These are phyloP conservation scores for Pseudogymnoascus sp. DNA, from an alignment of 2,329 filamentous ascomycete species.

Conservation along the genomic window DNA sequence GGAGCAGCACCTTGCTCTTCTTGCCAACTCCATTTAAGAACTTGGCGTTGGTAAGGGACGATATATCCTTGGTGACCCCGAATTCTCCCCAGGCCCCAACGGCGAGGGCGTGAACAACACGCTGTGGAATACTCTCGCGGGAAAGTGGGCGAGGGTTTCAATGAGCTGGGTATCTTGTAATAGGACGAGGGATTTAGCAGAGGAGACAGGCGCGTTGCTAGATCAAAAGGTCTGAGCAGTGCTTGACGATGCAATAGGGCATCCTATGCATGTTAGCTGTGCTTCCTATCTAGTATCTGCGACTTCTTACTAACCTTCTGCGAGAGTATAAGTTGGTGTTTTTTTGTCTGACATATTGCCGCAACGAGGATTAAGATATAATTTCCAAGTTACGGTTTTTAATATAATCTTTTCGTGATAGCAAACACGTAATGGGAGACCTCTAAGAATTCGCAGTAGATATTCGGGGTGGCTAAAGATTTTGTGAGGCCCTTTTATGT, in stretches of 20 bases:
- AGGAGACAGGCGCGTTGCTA: neutral
- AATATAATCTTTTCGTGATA: neutral
- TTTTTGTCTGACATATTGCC: neutral
- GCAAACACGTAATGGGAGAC: neutral
- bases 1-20: constrained; percentile 39
- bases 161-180: constrained; percentile 45
- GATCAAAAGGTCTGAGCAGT: neutral
- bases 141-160: constrained; percentile 46
- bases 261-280: neutral
- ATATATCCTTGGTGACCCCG: constrained; percentile 50
- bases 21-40: constrained; percentile 46
- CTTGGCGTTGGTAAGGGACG: constrained; percentile 44
- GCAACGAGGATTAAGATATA: neutral
- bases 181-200: constrained; percentile 31
- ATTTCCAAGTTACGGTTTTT: neutral
- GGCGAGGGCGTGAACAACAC: constrained; percentile 42
- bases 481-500: neutral
- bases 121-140: constrained; percentile 49
- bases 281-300: neutral
- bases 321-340: constrained; percentile 22
- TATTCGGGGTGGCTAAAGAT: neutral
- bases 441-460: neutral
- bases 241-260: neutral
- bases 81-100: constrained; percentile 48
- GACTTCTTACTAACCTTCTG: constrained; percentile 22